phyloP scores from a whole-genome alignment of 768 basidiomycete species.

The Tubosaeta sp. region DNA sequence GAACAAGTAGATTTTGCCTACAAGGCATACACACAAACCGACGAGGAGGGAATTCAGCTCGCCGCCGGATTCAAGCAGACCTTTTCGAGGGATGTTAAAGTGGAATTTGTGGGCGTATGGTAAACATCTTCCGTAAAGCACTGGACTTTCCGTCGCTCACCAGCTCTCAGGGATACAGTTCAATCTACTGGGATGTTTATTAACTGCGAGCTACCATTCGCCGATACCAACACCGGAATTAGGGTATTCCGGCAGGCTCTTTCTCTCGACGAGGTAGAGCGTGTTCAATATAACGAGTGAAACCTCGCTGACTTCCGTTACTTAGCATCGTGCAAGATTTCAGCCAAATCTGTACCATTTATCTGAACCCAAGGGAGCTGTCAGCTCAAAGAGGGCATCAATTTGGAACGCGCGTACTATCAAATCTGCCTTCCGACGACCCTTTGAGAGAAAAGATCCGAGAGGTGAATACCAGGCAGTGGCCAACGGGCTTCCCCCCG shows the following conservation, averaged over 20 bases:
- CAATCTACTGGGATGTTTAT: slow-evolving; percentile 67
- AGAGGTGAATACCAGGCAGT: neutral
- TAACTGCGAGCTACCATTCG: slow-evolving; percentile 62
- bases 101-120: slow-evolving; percentile 85
- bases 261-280: slow-evolving; percentile 65
- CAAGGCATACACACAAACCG: slow-evolving; percentile 58
- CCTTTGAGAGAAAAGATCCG: neutral
- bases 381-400: neutral
- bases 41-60: slow-evolving; percentile 40
- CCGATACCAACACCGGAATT: slow-evolving; percentile 56
- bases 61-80: slow-evolving; percentile 69
- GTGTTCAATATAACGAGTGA: neutral
- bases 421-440: neutral
- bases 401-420: neutral
- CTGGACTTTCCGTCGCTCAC: slow-evolving; percentile 1
- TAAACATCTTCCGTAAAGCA: slow-evolving; percentile 25
- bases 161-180: slow-evolving; percentile 64
- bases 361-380: slow-evolving; percentile 22
- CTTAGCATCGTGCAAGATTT: slow-evolving; percentile 63
- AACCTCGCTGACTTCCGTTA: slow-evolving; percentile 8
- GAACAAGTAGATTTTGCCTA: slow-evolving; percentile 75
- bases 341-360: slow-evolving; percentile 60
- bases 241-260: slow-evolving; percentile 75
- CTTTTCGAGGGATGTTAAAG: slow-evolving; percentile 59
- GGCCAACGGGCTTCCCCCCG: neutral